Evolutionary conservation across 495 filamentous ascomycete species (phyloP), one percentile per base, ranked within the genome.

Genomic region (Neurospora sp.): DNA sequence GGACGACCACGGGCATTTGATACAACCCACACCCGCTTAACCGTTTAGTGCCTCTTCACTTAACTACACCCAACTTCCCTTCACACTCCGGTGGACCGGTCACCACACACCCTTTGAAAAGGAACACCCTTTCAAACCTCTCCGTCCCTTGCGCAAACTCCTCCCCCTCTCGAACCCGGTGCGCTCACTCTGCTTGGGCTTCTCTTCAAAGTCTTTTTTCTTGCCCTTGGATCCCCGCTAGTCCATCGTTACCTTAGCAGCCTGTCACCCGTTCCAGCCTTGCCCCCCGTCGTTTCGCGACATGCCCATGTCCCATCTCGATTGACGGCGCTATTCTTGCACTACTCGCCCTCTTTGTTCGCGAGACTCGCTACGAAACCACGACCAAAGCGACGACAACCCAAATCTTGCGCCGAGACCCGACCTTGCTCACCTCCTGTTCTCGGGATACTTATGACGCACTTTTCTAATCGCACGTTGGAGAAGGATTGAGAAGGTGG

Each of bases 401-500:
- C 53, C 53, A 16, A 31, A 35, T 31, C 6, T 61, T 61, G 53
- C 53, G 22, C 53, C 53, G 53, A 35, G 31, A 27, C 11, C 27
- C 53, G 53, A 61, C 53, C 16, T 61, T 16, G 53, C 53, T 35
- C 70, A 38, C 20, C 38, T 44, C 68, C 48, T 39, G 68, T 39
- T 22, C 40, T 65, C 71, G 68, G 71, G 22, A 73, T 44, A 73
- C 75, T 73, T 78, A 81, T 81, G 80, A 79, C 59, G 74, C 70
- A 68, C 70, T 53, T 72, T 59, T 70, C 40, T 69, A 68, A 53
- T 53, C 69, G 40, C 70, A 70, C 48, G 73, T 73, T 74, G 79
- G 79, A 81, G 78, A 77, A 76, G 78, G 77, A 76, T 77, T 72
- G 70, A 61, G 53, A 74, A 74, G 77, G 79, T 75, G 77, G 74